Conservation (phyloP, 129 eudicot species). For the Escallonia rubra region DNA sequence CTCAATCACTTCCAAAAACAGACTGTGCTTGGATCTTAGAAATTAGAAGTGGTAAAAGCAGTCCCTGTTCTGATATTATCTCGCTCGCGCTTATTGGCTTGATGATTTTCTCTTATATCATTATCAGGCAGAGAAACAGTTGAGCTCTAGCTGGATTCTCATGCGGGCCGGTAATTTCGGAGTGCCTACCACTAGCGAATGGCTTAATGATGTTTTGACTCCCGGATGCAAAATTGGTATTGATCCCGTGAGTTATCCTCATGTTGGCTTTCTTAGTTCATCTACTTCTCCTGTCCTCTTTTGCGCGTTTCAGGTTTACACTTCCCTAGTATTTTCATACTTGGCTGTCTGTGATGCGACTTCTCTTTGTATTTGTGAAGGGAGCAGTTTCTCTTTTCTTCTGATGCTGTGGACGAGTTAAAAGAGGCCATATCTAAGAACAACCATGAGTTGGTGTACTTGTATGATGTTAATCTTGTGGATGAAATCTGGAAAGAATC, state of each 20-base stretch:
- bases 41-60: no score
- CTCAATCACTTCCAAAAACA: no score
- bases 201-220: conserved; percentile 71
- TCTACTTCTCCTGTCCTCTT: neutral
- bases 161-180: conserved; percentile 96
- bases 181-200: conserved; percentile 79
- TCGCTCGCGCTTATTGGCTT: neutral
- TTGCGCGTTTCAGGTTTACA: neutral
- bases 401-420: conserved; percentile 80
- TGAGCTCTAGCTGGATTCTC: conserved; percentile 78
- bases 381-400: conserved; percentile 98
- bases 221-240: conserved; percentile 93
- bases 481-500: conserved; percentile 91
- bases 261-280: conserved; percentile 1
- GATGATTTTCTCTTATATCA: conserved; percentile 2
- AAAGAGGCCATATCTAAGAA: conserved; percentile 58
- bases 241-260: conserved; percentile 81
- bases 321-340: neutral
- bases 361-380: conserved; percentile 67
- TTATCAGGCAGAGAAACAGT: conserved; percentile 83
- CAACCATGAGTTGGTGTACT: conserved; percentile 80
- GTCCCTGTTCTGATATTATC: neutral
- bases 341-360: conserved; percentile 39
- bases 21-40: no score
- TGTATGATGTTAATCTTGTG: conserved; percentile 74